These are phyloP conservation scores for Sisymbrium altissimum DNA, from an alignment of 345 rosid genomes.

Conservation along the genomic window DNA sequence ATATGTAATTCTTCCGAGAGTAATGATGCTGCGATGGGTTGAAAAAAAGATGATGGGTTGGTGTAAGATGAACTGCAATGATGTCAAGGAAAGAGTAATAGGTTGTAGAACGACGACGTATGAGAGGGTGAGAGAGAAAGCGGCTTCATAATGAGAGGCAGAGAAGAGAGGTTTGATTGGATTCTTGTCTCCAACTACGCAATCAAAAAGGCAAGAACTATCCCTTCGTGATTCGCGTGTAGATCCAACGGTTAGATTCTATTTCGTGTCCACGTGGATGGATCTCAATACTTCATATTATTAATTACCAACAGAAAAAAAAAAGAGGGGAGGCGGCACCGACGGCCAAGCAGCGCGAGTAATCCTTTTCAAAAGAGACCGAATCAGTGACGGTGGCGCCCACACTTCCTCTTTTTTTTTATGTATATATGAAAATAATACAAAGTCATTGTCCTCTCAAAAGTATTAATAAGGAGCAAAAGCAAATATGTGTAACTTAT, in stretches of 20 bases:
- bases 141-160: slow-evolving; percentile 42
- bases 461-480: not conserved
- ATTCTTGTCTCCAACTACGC: slow-evolving; percentile 24
- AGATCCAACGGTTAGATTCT: slow-evolving; percentile 22
- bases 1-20: not conserved
- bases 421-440: not conserved
- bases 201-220: slow-evolving; percentile 15
- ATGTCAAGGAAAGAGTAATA: not conserved
- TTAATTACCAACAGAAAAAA: not conserved
- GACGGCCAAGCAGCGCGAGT: slow-evolving; percentile 43
- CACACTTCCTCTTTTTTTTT: not conserved
- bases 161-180: slow-evolving; percentile 25
- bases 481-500: not conserved
- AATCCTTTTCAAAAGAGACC: slow-evolving; percentile 18
- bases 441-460: slow-evolving; percentile 6
- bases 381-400: slow-evolving; percentile 39
- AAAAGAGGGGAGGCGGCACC: slow-evolving; percentile 44
- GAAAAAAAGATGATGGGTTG: not conserved
- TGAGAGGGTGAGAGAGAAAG: not conserved
- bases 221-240: slow-evolving; percentile 45
- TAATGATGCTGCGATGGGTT: not conserved
- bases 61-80: not conserved
- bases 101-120: slow-evolving; percentile 20
- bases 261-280: slow-evolving; percentile 10
- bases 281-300: not conserved